A percentile compares a stretch with the other conserved stretches of the same genome.
Evolutionary conservation across 371 early-diverging fungal genomes (phyloP).

Genomic region (Mortierella sp.): DNA sequence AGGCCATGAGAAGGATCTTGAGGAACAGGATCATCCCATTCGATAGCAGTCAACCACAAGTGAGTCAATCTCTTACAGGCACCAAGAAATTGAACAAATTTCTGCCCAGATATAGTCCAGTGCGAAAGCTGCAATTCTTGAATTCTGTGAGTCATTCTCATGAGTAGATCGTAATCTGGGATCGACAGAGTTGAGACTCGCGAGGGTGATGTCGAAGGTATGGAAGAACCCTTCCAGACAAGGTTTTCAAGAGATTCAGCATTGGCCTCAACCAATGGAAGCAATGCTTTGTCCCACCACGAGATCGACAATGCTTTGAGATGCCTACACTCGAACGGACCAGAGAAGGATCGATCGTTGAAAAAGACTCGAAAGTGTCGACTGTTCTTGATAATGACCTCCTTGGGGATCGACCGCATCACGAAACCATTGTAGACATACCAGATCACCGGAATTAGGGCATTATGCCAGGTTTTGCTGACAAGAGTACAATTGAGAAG

Average conservation of each 20-base stretch:
- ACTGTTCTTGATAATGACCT: constrained; percentile 31
- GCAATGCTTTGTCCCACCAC: constrained; percentile 34
- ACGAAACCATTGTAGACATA: constrained; percentile 41
- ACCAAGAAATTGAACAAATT: constrained; percentile 22
- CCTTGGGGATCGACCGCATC: constrained; percentile 40
- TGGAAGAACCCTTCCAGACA: constrained; percentile 32
- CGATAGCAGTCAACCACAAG: constrained; percentile 26
- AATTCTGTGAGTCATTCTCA: constrained; percentile 32
- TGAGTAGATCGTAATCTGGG: constrained; percentile 29
- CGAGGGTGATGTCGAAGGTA: not conserved
- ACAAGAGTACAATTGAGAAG: constrained; percentile 36
- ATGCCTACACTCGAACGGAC: constrained; percentile 23
- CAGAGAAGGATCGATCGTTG: constrained; percentile 34
- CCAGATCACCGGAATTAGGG: constrained; percentile 44
- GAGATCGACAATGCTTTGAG: constrained; percentile 29
- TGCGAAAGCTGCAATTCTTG: constrained; percentile 36
- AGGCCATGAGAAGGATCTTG: not conserved
- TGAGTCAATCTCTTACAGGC: constrained; percentile 17
- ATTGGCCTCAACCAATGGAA: constrained; percentile 31
- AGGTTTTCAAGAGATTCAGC: constrained; percentile 28
- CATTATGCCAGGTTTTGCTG: constrained; percentile 43
- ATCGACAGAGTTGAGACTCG: constrained; percentile 1
- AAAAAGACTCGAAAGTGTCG: constrained; percentile 35
- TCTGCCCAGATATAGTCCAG: constrained; percentile 32
- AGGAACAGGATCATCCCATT: constrained; percentile 29